These are phyloP conservation scores for Camelina neglecta DNA, from an alignment of 345 rosid species.

Conservation along the genomic window DNA sequence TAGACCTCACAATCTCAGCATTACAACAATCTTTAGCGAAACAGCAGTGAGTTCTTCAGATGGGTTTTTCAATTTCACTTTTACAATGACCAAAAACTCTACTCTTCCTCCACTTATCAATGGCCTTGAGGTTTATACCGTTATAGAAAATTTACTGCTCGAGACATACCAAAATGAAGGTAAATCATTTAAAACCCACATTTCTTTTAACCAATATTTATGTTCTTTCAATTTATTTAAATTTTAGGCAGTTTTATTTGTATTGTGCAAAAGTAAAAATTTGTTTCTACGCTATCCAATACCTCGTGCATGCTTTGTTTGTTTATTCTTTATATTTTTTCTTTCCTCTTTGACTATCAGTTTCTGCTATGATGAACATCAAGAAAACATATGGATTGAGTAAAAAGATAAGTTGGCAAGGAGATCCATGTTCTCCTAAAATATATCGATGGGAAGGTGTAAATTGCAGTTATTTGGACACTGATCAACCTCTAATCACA, in stretches of 20 bases:
- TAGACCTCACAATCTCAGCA: not conserved
- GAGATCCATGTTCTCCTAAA: slow-evolving; percentile 60
- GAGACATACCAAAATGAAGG: slow-evolving; percentile 48
- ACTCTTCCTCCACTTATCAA: not conserved
- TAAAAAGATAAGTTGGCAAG: slow-evolving; percentile 53
- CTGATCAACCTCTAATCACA: slow-evolving; percentile 44
- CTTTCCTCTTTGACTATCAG: slow-evolving; percentile 28
- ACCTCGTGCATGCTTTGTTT: not conserved
- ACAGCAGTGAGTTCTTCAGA: not conserved
- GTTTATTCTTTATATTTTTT: too few relatives aligned
- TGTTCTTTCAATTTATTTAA: not conserved
- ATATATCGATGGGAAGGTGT: slow-evolving; percentile 52
- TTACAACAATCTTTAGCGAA: slow-evolving; percentile 13
- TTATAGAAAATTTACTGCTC: not conserved
- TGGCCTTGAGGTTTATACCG: not conserved
- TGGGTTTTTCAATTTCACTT: not conserved
- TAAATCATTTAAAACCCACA: not conserved
- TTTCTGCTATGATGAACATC: slow-evolving; percentile 52
- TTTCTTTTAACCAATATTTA: not conserved
- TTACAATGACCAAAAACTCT: not conserved
- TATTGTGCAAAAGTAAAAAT: too few relatives aligned
- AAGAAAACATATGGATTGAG: slow-evolving; percentile 51
- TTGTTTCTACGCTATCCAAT: not conserved
- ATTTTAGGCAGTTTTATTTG: not conserved
- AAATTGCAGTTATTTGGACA: slow-evolving; percentile 41